Conservation (phyloP, 768 basidiomycete species). For the Butyriboletus loyo region DNA sequence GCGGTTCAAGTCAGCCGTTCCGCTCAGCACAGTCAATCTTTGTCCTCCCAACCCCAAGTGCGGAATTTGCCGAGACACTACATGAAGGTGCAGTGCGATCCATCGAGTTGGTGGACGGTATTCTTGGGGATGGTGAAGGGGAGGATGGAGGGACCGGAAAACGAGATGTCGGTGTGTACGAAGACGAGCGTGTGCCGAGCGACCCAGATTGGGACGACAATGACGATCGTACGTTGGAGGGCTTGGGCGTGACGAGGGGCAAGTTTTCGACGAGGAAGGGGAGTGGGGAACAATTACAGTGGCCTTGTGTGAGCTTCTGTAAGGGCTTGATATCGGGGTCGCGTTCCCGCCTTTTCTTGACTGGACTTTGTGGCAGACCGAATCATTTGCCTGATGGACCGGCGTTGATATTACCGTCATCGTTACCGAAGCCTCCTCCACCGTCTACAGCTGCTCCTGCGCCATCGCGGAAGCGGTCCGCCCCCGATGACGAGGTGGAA, state of each 20-base stretch:
- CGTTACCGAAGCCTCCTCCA: slow-evolving; percentile 56
- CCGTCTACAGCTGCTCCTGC: slow-evolving; percentile 38
- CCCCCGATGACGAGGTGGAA: slow-evolving; percentile 55
- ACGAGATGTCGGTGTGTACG: slow-evolving; percentile 74
- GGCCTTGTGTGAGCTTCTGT: slow-evolving; percentile 69
- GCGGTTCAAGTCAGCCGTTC: slow-evolving; percentile 74
- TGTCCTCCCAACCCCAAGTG: slow-evolving; percentile 74
- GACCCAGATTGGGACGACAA: slow-evolving; percentile 97
- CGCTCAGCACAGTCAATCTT: slow-evolving; percentile 67
- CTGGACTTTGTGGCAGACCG: slow-evolving; percentile 38
- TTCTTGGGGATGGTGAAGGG: slow-evolving; percentile 53
- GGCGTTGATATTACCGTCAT: slow-evolving; percentile 61
- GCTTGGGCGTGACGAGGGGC: slow-evolving; percentile 74
- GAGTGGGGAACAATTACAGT: slow-evolving; percentile 70
- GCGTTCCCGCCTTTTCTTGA: background rate
- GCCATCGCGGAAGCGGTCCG: slow-evolving; percentile 53
- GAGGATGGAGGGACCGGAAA: slow-evolving; percentile 34
- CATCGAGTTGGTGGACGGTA: slow-evolving; percentile 65
- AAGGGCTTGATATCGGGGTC: slow-evolving; percentile 25
- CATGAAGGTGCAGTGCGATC: slow-evolving; percentile 69
- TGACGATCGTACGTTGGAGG: slow-evolving; percentile 71
- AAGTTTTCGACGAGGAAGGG: slow-evolving; percentile 90
- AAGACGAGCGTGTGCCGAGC: slow-evolving; percentile 80
- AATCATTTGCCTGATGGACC: slow-evolving; percentile 51
- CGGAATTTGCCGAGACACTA: slow-evolving; percentile 89